phyloP scores from a whole-genome alignment of 208 protist species.

The Trypanosomatidae sp. region DNA sequence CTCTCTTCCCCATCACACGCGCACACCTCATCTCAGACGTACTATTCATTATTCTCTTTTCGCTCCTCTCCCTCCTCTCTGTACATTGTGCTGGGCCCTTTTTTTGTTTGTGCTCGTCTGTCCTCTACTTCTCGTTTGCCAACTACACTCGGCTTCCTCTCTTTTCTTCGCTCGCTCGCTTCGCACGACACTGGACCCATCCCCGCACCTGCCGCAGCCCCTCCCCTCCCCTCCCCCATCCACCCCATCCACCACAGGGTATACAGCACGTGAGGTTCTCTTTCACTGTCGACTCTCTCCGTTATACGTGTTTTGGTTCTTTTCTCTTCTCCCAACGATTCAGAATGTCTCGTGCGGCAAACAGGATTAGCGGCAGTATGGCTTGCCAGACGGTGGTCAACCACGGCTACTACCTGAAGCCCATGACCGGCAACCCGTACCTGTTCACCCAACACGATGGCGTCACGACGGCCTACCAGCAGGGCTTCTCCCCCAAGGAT shows the following conservation, averaged over 20 bases:
- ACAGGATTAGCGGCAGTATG: constrained; percentile 55
- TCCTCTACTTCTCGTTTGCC: neutral
- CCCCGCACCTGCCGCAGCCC: neutral
- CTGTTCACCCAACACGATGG: constrained; percentile 70
- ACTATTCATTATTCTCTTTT: neutral
- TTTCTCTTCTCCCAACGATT: neutral
- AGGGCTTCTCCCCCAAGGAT: constrained; percentile 67
- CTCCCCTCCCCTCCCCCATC: neutral
- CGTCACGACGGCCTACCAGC: constrained; percentile 64
- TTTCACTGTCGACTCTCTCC: neutral
- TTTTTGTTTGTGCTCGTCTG: neutral
- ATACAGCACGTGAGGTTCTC: neutral
- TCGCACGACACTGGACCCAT: neutral
- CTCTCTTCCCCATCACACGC: neutral
- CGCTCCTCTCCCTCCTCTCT: neutral
- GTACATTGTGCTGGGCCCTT: neutral
- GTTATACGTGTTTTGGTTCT: neutral
- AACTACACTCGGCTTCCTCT: neutral
- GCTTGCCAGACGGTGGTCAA: constrained; percentile 60
- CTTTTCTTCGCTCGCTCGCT: neutral
- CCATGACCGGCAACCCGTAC: constrained; percentile 73
- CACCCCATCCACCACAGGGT: neutral
- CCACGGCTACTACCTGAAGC: constrained; percentile 76
- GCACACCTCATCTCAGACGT: neutral
- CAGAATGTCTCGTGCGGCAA: constrained; percentile 59